Evolutionary conservation across 306 rosid genomes (phyloP).

Genomic region (Dalbergia oliveri): DNA sequence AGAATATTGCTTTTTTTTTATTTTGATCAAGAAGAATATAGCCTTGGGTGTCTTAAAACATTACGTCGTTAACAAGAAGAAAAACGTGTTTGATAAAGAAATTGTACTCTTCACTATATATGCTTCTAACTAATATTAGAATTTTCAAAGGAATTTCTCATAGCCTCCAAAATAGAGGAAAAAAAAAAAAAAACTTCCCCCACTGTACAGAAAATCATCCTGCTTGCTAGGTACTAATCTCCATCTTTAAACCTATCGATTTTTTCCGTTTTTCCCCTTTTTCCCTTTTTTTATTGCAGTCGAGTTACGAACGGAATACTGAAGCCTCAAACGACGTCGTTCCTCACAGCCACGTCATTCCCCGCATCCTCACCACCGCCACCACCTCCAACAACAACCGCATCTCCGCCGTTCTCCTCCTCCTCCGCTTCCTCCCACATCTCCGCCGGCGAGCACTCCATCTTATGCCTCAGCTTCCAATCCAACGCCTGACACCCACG

Average conservation of each 20-base stretch:
- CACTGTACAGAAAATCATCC: slow-evolving; percentile 13
- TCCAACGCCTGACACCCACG: slow-evolving; percentile 91
- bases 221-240: neutral
- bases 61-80: neutral
- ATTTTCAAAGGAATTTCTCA: neutral
- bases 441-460: slow-evolving; percentile 59
- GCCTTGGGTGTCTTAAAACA: neutral
- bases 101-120: neutral
- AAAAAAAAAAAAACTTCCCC: neutral
- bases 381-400: slow-evolving; percentile 6
- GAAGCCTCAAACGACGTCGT: slow-evolving; percentile 38
- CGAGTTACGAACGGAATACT: neutral
- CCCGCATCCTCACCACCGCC: slow-evolving; percentile 22
- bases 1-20: too few species aligned
- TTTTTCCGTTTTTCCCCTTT: neutral
- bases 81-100: slow-evolving; percentile 9
- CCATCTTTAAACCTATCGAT: neutral
- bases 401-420: slow-evolving; percentile 39
- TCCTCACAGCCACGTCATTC: too few species aligned
- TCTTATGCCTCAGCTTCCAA: slow-evolving; percentile 80
- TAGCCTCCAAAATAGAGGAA: neutral
- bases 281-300: too few species aligned
- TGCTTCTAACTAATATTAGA: neutral
- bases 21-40: neutral
- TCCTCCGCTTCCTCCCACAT: slow-evolving; percentile 47